These are phyloP conservation scores for Davidsoniella neocaledoniae DNA, from an alignment of 2,329 filamentous ascomycete species.

Conservation along the genomic window DNA sequence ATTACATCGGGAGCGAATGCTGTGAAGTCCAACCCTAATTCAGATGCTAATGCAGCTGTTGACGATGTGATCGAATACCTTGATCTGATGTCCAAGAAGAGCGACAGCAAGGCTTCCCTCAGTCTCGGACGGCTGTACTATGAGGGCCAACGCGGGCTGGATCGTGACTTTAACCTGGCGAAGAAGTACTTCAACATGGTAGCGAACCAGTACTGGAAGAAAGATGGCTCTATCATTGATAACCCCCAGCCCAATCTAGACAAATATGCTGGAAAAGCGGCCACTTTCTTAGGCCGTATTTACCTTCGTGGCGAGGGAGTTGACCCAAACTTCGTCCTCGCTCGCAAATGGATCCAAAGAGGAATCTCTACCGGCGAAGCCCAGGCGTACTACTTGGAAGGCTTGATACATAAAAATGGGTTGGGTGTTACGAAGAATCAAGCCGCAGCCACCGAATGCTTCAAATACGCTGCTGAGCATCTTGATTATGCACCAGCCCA, in stretches of 20 bases:
- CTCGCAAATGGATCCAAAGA: conserved; percentile 67
- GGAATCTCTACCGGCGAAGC: conserved; percentile 61
- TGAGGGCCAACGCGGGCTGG: conserved; percentile 62
- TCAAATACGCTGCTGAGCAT: conserved; percentile 66
- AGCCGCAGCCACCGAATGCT: conserved; percentile 54
- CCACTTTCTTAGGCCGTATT: conserved; percentile 78
- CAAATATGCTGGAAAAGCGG: conserved; percentile 65
- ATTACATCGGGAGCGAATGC: conserved; percentile 76
- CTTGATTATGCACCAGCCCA: conserved; percentile 59
- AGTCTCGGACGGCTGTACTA: conserved; percentile 77
- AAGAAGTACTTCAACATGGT: conserved; percentile 69
- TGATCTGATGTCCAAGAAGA: conserved; percentile 77
- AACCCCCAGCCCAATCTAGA: conserved; percentile 56
- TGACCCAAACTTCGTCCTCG: conserved; percentile 59
- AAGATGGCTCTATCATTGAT: conserved; percentile 56
- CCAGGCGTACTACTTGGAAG: conserved; percentile 70
- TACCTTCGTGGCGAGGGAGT: conserved; percentile 76
- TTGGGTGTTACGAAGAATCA: conserved; percentile 55
- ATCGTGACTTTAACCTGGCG: conserved; percentile 55
- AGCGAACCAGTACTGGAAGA: conserved; percentile 63
- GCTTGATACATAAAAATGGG: conserved; percentile 68
- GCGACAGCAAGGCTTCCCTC: conserved; percentile 73
- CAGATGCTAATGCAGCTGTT: conserved; percentile 69
- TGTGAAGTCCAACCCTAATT: conserved; percentile 52
- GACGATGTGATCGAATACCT: conserved; percentile 92